Evolutionary conservation across 805 yeast species (phyloP).

Genomic region (Pichia gijzeniarum): DNA sequence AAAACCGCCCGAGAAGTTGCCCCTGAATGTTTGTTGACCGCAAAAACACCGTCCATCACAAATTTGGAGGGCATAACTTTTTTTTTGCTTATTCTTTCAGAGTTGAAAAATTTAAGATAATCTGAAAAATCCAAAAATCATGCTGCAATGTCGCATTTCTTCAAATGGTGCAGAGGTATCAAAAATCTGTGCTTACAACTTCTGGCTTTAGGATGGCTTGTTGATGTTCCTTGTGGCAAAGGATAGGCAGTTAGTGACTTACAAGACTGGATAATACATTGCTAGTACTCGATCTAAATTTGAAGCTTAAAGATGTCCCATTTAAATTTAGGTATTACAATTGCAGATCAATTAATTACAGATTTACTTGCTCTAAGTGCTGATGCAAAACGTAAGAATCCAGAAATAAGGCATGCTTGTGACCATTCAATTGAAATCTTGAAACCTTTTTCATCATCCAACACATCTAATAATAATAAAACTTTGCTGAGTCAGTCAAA

Average conservation of each 20-base stretch:
- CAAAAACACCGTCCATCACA: slow-evolving; percentile 86
- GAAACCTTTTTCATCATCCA: slow-evolving; percentile 22
- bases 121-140: too few species aligned
- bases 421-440: slow-evolving; percentile 46
- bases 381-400: slow-evolving; percentile 65
- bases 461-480: background rate
- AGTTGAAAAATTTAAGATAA: too few species aligned
- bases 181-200: too few species aligned
- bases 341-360: slow-evolving; percentile 17
- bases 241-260: too few species aligned
- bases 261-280: too few species aligned
- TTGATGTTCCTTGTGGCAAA: too few species aligned
- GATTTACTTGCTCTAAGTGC: slow-evolving; percentile 58
- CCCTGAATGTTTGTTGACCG: slow-evolving; percentile 85
- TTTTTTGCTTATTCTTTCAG: too few species aligned
- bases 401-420: slow-evolving; percentile 55
- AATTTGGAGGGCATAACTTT: background rate
- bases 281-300: too few species aligned
- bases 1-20: slow-evolving; percentile 73
- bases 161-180: too few species aligned
- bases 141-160: too few species aligned
- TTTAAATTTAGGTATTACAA: background rate
- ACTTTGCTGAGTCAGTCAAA: too few species aligned
- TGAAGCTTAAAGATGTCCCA: slow-evolving; percentile 1
- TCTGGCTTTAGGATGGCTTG: too few species aligned